These are phyloP conservation scores for Deuterostichococcus epilithicus DNA, from an alignment of 139 green algal species.

Conservation along the genomic window DNA sequence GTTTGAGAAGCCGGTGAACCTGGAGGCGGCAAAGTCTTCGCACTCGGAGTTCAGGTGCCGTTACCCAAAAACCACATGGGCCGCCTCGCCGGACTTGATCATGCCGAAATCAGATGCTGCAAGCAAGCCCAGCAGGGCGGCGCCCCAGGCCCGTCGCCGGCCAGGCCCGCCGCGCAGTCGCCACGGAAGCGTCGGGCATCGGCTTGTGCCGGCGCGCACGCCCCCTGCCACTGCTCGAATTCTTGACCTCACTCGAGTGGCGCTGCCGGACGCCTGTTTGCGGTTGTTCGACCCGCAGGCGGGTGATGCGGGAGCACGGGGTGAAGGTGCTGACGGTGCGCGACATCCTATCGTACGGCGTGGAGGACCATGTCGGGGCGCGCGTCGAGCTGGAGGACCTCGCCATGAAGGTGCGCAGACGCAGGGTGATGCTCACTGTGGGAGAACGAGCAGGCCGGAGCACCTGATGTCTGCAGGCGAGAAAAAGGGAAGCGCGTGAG, in stretches of 20 bases:
- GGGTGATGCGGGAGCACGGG: conserved; percentile 73
- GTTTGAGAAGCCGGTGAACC: conserved; percentile 91
- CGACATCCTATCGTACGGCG: conserved; percentile 78
- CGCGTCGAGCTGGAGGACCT: conserved; percentile 88
- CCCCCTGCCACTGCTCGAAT: too few relatives aligned
- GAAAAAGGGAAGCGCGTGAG: too few relatives aligned
- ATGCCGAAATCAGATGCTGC: too few relatives aligned
- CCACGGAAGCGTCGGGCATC: too few relatives aligned
- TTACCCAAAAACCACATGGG: too few relatives aligned
- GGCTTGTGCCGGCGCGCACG: too few relatives aligned
- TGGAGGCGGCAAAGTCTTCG: conserved; percentile 74
- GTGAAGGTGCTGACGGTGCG: conserved; percentile 82
- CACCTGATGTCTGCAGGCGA: too few relatives aligned
- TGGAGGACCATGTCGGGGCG: conserved; percentile 71
- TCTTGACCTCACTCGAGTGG: conserved; percentile 14
- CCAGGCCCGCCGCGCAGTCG: too few relatives aligned
- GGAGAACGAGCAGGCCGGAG: too few relatives aligned
- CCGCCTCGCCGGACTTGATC: too few relatives aligned
- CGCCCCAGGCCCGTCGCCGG: too few relatives aligned
- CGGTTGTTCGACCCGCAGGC: background rate
- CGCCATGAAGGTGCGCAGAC: conserved; percentile 41
- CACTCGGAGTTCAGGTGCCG: conserved; percentile 75
- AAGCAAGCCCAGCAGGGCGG: too few relatives aligned
- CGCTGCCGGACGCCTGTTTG: background rate
- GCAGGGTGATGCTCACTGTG: background rate